phyloP scores from a whole-genome alignment of 257 asterid genomes.

The Nicotiana otophora region DNA sequence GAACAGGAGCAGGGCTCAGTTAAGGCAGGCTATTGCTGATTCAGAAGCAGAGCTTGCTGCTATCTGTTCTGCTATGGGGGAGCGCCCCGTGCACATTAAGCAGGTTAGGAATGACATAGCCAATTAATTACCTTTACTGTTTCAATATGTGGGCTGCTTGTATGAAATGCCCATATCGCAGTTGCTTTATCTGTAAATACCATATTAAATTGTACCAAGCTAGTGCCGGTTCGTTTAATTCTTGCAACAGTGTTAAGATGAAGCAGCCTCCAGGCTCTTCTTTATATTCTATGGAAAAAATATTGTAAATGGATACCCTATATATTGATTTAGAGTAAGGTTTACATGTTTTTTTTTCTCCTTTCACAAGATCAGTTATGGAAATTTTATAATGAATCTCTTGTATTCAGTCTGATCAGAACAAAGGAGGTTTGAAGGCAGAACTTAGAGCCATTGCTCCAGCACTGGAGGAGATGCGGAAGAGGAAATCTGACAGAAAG shows the following conservation, averaged over 20 bases:
- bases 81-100: constrained; percentile 76
- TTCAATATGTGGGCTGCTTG: not conserved
- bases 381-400: not conserved
- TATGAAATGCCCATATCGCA: not conserved
- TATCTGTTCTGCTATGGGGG: constrained; percentile 92
- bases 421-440: constrained; percentile 65
- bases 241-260: not conserved
- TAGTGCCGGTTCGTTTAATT: not conserved
- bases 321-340: not conserved
- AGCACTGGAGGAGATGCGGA: constrained; percentile 83
- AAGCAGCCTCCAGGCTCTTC: not conserved
- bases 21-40: constrained; percentile 97
- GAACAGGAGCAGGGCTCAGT: constrained; percentile 81
- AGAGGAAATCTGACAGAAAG: constrained; percentile 66
- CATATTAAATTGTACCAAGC: not conserved
- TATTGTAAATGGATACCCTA: too few species aligned
- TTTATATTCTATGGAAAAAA: too few species aligned
- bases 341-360: not conserved
- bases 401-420: constrained; percentile 59
- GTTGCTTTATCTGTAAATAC: not conserved
- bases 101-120: constrained; percentile 1
- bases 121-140: not conserved
- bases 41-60: constrained; percentile 95
- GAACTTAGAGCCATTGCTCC: constrained; percentile 73
- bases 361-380: not conserved